Percentiles rank a stretch among this genome's conserved stretches.
Conservation (phyloP, 2,329 filamentous ascomycete species). For the Epichloe uncinata region DNA sequence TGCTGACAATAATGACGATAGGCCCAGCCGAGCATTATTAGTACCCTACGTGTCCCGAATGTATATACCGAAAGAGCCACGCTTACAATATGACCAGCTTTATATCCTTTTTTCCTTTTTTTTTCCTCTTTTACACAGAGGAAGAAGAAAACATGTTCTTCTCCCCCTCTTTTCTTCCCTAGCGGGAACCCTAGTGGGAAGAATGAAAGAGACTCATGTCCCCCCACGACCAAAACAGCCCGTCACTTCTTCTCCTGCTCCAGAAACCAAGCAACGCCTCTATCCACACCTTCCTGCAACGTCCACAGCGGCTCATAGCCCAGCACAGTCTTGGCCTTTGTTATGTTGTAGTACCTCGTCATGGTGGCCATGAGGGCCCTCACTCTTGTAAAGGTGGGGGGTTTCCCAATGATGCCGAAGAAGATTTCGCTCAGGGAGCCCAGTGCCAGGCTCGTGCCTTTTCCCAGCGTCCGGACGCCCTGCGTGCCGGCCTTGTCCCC, state of each 20-base stretch:
- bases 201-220: neutral
- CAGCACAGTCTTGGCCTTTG: conserved; percentile 57
- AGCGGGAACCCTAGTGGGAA: no score
- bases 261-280: conserved; percentile 40
- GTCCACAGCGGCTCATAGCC: conserved; percentile 56
- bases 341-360: conserved; percentile 66
- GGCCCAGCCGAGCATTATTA: no score
- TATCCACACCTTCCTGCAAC: conserved; percentile 49
- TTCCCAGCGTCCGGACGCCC: conserved; percentile 41
- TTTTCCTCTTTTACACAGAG: neutral
- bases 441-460: conserved; percentile 36
- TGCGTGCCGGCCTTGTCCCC: conserved; percentile 38
- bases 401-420: conserved; percentile 34
- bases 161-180: no score
- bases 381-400: conserved; percentile 45
- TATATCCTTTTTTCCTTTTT: no score
- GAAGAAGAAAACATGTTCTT: neutral
- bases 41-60: no score
- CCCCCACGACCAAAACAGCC: no score
- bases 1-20: no score
- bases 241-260: conserved; percentile 31
- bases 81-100: no score
- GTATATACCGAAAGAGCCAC: no score
- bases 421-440: conserved; percentile 41
- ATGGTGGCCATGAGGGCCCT: conserved; percentile 56